phyloP scores from a whole-genome alignment of 345 rosid genomes.

The Boechera divaricarpa region DNA sequence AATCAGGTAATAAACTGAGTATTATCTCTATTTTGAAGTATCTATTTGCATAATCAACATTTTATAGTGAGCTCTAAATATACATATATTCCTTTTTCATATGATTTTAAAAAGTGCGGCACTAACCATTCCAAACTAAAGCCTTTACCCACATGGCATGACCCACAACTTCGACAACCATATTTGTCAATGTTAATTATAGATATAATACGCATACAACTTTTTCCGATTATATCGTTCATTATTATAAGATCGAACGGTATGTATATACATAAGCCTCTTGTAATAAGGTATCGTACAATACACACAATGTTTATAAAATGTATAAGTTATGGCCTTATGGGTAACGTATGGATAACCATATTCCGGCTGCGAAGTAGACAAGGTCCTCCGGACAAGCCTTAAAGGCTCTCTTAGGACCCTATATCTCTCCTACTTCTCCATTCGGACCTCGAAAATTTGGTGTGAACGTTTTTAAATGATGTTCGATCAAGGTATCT shows the following conservation, averaged over 20 bases:
- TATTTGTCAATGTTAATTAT: conserved; percentile 1
- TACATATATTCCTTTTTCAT: neutral
- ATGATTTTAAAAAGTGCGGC: conserved; percentile 6
- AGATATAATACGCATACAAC: neutral
- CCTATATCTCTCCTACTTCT: neutral
- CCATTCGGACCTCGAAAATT: neutral
- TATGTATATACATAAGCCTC: neutral
- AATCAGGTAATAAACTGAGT: neutral
- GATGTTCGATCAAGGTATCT: too few relatives aligned
- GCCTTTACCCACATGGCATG: conserved; percentile 33
- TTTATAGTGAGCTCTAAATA: too few relatives aligned
- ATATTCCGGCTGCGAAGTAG: conserved; percentile 4
- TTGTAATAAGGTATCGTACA: neutral
- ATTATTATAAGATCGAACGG: conserved; percentile 3
- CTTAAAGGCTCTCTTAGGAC: neutral
- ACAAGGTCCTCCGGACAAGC: neutral
- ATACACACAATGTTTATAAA: too few relatives aligned
- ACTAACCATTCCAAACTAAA: conserved; percentile 24
- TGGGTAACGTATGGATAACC: neutral
- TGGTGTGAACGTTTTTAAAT: too few relatives aligned
- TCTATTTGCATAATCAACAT: neutral
- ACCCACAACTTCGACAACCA: conserved; percentile 37
- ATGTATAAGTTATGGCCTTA: too few relatives aligned
- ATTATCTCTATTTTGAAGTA: conserved; percentile 4
- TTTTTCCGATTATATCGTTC: conserved; percentile 6